Evolutionary conservation across 345 rosid species (phyloP), one percentile per base, ranked within the genome.

Genomic region (Noccaea bulbosa): DNA sequence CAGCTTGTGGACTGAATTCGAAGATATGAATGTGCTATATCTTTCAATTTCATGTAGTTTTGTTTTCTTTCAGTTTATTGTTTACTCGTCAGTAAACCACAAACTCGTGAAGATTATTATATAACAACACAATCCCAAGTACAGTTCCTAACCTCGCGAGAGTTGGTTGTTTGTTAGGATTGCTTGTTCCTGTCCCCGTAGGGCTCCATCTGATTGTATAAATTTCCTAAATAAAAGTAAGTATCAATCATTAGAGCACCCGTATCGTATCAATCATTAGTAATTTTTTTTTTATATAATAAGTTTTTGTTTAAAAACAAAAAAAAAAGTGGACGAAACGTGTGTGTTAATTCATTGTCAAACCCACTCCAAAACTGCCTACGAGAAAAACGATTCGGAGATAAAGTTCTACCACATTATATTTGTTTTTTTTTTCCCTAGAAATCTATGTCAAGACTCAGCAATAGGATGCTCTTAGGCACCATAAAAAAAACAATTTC

Each of bases 191-290:
- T 37, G 81, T 67, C 60, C 98, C 99, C 12, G 98, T 87, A 43
- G 99, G 99, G 72, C 99, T 92, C 99, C 96, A 95, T 79, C 91
- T 87, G 72, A 88, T 84, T 7, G 96, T 87, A 68, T 91, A 94
- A 60, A 89, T 91, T 79, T 91, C 97, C 99, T 94, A 82, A 60
- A 78, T 46, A 37, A 44, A n/a, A 20, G 35, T 41, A 3, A 47
- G 16, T 32, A 20, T 62, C 24, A 8, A 55, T 51, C 10, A 8
- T 61, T 48, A n/a, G n/a, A n/a, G n/a, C n/a, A n/a, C n/a, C n/a
- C n/a, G n/a, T n/a, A n/a, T n/a, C n/a, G n/a, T n/a, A n/a, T n/a
- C n/a, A n/a, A n/a, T n/a, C n/a, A n/a, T n/a, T n/a, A n/a, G n/a
- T n/a, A n/a, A n/a, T n/a, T n/a, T n/a, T n/a, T n/a, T n/a, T n/a